A percentile compares a stretch with the other conserved stretches of the same genome.
These are phyloP conservation scores for Penicillium canescens DNA, from an alignment of 495 filamentous ascomycete genomes.

Conservation along the genomic window DNA sequence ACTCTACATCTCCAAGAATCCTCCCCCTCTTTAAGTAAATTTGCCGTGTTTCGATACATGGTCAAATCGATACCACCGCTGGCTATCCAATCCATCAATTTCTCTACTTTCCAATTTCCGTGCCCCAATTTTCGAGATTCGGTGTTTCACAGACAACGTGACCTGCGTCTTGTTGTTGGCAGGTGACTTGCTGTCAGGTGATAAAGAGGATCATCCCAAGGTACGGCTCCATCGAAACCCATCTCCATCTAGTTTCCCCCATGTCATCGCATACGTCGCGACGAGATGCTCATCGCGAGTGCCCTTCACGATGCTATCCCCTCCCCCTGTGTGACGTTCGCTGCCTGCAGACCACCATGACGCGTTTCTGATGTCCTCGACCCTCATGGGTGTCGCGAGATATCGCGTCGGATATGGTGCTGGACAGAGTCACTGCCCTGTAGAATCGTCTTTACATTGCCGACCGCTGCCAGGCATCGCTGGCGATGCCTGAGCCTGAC, in stretches of 20 bases:
- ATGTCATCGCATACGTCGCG: conserved; percentile 7
- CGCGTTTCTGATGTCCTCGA: conserved; percentile 28
- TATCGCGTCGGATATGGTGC: not conserved
- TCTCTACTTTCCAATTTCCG: conserved; percentile 25
- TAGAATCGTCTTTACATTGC: not conserved
- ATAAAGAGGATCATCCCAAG: conserved; percentile 50
- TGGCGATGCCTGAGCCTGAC: not conserved
- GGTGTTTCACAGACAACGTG: conserved; percentile 33
- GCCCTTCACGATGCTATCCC: conserved; percentile 5
- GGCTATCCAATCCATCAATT: conserved; percentile 6
- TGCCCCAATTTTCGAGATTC: conserved; percentile 24
- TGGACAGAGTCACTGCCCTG: not conserved
- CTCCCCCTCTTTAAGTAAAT: conserved; percentile 35
- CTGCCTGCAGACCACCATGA: conserved; percentile 32
- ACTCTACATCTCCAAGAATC: conserved; percentile 30
- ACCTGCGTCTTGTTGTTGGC: conserved; percentile 48
- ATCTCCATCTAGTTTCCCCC: conserved; percentile 10
- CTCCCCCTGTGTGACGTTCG: conserved; percentile 26
- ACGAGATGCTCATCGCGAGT: conserved; percentile 8
- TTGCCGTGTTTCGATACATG: conserved; percentile 22
- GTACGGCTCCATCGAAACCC: conserved; percentile 33
- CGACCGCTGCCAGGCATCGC: not conserved
- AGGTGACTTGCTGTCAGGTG: conserved; percentile 57
- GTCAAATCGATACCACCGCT: conserved; percentile 16
- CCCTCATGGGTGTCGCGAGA: conserved; percentile 1